Conservation (phyloP, 106 monocot genomes). For the Dactylorhiza incarnata region DNA sequence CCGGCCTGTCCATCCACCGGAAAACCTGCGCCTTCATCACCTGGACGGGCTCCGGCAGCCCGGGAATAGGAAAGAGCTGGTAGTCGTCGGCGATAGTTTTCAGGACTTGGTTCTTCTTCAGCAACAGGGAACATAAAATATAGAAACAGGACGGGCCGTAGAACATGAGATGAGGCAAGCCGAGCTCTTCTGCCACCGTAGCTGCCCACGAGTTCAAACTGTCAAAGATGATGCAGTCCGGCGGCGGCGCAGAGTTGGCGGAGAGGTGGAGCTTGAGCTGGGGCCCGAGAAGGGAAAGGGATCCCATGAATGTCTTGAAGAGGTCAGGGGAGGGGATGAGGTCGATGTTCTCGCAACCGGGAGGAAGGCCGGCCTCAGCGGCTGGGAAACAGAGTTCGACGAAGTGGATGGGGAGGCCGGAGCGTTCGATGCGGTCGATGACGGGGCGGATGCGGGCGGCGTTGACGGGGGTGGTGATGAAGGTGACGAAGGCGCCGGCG, state of each 20-base stretch:
- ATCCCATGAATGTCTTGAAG: not conserved
- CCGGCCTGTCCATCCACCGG: constrained; percentile 6
- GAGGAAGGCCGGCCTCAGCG: constrained; percentile 4
- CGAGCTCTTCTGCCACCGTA: not conserved
- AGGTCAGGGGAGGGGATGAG: constrained; percentile 8
- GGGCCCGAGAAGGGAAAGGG: not conserved
- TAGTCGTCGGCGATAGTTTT: not conserved
- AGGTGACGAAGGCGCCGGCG: not conserved
- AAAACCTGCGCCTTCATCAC: constrained; percentile 21
- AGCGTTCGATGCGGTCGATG: not conserved
- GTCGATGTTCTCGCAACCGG: constrained; percentile 1
- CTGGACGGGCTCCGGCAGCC: constrained; percentile 22
- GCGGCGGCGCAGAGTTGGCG: not conserved
- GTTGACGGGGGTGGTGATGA: constrained; percentile 3
- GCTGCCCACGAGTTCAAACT: not conserved
- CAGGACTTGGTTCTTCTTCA: not conserved
- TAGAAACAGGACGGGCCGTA: constrained; percentile 21
- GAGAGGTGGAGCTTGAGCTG: not conserved
- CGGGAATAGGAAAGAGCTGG: constrained; percentile 24
- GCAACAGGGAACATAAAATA: constrained; percentile 3
- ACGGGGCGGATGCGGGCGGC: not conserved
- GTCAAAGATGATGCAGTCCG: not conserved
- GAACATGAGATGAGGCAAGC: not conserved
- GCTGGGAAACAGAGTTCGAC: not conserved
- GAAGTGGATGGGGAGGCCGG: not conserved